phyloP scores from a whole-genome alignment of 192 early-diverging fungal genomes.

The Coemansia sp. region DNA sequence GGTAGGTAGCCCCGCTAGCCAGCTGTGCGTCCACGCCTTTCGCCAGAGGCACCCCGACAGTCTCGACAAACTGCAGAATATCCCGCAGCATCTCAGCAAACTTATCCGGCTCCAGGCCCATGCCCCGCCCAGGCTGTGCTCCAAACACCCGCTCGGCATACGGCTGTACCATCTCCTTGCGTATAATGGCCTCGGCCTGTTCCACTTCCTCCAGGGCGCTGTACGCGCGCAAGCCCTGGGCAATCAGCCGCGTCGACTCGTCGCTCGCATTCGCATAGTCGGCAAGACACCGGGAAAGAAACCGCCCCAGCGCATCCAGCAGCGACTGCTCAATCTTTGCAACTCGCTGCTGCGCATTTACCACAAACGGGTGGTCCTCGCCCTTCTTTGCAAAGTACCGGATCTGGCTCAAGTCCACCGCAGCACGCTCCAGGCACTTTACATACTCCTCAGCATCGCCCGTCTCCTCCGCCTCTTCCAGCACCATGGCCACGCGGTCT shows the following conservation, averaged over 20 bases:
- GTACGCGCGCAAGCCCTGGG: conserved; percentile 33
- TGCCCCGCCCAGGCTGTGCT: conserved; percentile 11
- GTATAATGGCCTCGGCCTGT: conserved; percentile 17
- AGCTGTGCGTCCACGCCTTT: background rate
- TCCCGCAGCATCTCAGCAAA: conserved; percentile 16
- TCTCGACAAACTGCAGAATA: conserved; percentile 10
- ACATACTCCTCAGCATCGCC: conserved; percentile 6
- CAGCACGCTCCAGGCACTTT: conserved; percentile 37
- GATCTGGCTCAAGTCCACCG: conserved; percentile 33
- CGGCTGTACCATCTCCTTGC: conserved; percentile 20
- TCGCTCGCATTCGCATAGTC: background rate
- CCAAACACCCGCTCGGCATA: conserved; percentile 4
- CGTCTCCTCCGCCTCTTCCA: conserved; percentile 12
- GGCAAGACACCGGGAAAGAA: background rate
- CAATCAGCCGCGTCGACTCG: background rate
- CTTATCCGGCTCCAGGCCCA: conserved; percentile 26
- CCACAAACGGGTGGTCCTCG: conserved; percentile 14
- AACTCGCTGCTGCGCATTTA: conserved; percentile 13
- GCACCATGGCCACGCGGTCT: conserved; percentile 14
- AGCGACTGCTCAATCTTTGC: conserved; percentile 11
- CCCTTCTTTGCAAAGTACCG: conserved; percentile 33
- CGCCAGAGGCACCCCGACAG: conserved; percentile 8
- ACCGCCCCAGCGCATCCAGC: conserved; percentile 14
- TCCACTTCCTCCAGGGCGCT: conserved; percentile 21
- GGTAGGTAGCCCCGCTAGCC: background rate